Conservation (phyloP, 139 green algal species). For the Chlamydomonas incerta region DNA sequence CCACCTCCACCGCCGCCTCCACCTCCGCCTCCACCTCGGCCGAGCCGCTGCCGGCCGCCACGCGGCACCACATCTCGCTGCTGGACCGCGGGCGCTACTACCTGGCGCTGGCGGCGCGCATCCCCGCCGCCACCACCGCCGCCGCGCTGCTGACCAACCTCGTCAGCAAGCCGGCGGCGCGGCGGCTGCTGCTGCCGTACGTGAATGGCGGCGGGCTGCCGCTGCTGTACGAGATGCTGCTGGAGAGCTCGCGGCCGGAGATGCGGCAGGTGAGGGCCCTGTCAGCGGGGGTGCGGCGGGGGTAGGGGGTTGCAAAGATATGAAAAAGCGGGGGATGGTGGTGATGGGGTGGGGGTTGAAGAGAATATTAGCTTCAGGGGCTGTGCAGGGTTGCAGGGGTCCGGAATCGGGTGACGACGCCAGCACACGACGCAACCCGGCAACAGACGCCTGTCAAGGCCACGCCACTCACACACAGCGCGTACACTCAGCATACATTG, state of each 20-base stretch:
- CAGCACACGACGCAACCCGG: too few relatives aligned
- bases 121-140: constrained; percentile 3
- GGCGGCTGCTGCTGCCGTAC: constrained; percentile 35
- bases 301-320: too few relatives aligned
- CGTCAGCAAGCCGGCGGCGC: background rate
- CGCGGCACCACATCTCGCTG: constrained; percentile 37
- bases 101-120: background rate
- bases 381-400: too few relatives aligned
- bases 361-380: too few relatives aligned
- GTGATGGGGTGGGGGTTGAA: too few relatives aligned
- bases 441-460: too few relatives aligned
- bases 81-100: constrained; percentile 39
- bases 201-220: constrained; percentile 57
- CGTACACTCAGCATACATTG: too few relatives aligned
- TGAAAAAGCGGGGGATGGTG: too few relatives aligned
- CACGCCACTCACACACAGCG: too few relatives aligned
- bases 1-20: background rate
- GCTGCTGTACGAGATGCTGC: constrained; percentile 57
- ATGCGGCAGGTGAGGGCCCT: background rate
- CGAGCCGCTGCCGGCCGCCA: background rate
- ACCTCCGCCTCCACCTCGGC: background rate
- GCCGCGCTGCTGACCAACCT: constrained; percentile 12
- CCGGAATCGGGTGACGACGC: too few relatives aligned
- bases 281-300: background rate
- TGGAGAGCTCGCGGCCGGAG: constrained; percentile 50